phyloP scores from a whole-genome alignment of 345 rosid species.

The Viola odorata region DNA sequence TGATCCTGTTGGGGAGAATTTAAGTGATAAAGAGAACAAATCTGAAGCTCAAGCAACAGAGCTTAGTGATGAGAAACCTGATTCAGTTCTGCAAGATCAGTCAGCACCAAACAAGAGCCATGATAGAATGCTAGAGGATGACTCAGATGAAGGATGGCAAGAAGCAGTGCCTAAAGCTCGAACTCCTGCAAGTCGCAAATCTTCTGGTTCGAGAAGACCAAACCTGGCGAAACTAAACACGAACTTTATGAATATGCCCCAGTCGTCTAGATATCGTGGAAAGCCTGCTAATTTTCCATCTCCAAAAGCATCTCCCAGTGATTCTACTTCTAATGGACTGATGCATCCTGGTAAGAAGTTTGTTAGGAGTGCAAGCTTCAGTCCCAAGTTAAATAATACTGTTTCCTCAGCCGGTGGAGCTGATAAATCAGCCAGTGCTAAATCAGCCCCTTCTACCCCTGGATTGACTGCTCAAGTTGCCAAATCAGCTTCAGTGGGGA shows the following conservation, averaged over 20 bases:
- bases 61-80: slow-evolving; percentile 42
- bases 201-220: slow-evolving; percentile 62
- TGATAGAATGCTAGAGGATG: slow-evolving; percentile 40
- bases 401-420: slow-evolving; percentile 33
- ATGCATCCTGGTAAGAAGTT: slow-evolving; percentile 47
- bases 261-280: slow-evolving; percentile 62
- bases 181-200: slow-evolving; percentile 60
- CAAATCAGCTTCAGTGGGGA: slow-evolving; percentile 41
- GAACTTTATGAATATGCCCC: slow-evolving; percentile 63
- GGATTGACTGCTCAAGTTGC: slow-evolving; percentile 44
- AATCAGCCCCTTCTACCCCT: slow-evolving; percentile 49
- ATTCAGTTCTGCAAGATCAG: slow-evolving; percentile 41
- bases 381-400: slow-evolving; percentile 45
- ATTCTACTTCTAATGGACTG: slow-evolving; percentile 39
- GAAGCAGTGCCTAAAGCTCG: slow-evolving; percentile 95
- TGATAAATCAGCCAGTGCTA: slow-evolving; percentile 42
- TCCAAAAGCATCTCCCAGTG: slow-evolving; percentile 47
- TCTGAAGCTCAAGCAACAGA: slow-evolving; percentile 49
- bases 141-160: slow-evolving; percentile 97
- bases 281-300: slow-evolving; percentile 56
- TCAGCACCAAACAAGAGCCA: slow-evolving; percentile 24
- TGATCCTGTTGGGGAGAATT: slow-evolving; percentile 43
- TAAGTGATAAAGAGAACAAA: slow-evolving; percentile 77
- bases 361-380: slow-evolving; percentile 68
- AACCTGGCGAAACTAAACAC: slow-evolving; percentile 85